A percentile compares a stretch with the other conserved stretches of the same genome.
These are phyloP conservation scores for Aspergillus novoparasiticus DNA, from an alignment of 2,329 filamentous ascomycete species.

Conservation along the genomic window DNA sequence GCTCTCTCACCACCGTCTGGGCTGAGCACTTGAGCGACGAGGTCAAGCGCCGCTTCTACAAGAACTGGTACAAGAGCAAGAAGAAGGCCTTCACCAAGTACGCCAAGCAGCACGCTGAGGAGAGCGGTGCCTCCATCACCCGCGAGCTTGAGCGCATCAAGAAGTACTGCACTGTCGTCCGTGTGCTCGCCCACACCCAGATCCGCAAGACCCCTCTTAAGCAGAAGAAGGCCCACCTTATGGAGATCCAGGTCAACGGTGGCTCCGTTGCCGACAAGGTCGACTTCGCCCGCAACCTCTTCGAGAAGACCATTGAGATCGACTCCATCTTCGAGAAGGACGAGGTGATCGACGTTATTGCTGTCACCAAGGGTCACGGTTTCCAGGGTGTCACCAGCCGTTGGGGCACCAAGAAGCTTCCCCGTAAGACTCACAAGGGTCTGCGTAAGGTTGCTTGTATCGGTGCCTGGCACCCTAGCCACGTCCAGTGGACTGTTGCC, in stretches of 20 bases:
- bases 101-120: constrained; percentile 99
- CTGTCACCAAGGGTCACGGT: constrained; percentile 99
- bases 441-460: constrained; percentile 99
- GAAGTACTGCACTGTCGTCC: constrained; percentile 99
- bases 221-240: constrained; percentile 99
- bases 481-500: constrained; percentile 99
- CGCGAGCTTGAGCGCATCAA: constrained; percentile 99
- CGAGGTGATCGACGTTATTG: constrained; percentile 99
- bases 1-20: constrained; percentile 99
- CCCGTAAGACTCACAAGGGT: constrained; percentile 99
- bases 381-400: constrained; percentile 95
- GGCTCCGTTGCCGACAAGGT: constrained; percentile 96
- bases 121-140: constrained; percentile 84
- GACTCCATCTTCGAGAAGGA: constrained; percentile 97
- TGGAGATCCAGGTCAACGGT: constrained; percentile 99
- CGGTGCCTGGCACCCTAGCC: constrained; percentile 99
- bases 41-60: constrained; percentile 99
- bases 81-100: constrained; percentile 99
- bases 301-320: constrained; percentile 98
- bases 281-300: constrained; percentile 88
- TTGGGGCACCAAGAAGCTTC: constrained; percentile 99
- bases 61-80: constrained; percentile 99
- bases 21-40: constrained; percentile 99
- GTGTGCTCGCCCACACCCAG: constrained; percentile 98
- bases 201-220: constrained; percentile 99